Percentiles rank a stretch among this genome's conserved stretches.
Evolutionary conservation across 1,284 basidiomycete genomes (phyloP).

Genomic region (Cutaneotrichosporon sp.): DNA sequence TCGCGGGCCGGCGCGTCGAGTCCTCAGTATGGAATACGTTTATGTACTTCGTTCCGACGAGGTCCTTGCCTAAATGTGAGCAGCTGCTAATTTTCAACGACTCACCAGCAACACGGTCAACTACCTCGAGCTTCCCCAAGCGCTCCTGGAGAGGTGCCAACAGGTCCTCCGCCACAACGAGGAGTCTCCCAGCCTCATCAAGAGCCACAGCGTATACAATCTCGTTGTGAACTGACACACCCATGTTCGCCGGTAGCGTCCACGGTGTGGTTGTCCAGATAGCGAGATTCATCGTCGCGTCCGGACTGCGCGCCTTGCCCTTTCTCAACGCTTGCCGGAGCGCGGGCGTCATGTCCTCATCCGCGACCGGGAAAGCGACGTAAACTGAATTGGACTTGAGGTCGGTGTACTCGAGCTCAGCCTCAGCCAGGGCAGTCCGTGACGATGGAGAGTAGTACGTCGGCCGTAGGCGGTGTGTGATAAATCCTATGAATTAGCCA

Average conservation of each 20-base stretch:
- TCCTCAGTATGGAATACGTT: slow-evolving; percentile 60
- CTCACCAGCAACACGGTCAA: slow-evolving; percentile 56
- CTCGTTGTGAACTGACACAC: slow-evolving; percentile 62
- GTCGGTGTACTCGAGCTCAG: slow-evolving; percentile 87
- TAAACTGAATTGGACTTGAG: slow-evolving; percentile 85
- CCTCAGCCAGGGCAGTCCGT: slow-evolving; percentile 88
- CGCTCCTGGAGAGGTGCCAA: slow-evolving; percentile 55
- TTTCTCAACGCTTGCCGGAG: slow-evolving; percentile 26
- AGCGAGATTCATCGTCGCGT: slow-evolving; percentile 55
- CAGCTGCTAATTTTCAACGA: background rate
- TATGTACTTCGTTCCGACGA: slow-evolving; percentile 63
- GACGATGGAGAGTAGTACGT: slow-evolving; percentile 96
- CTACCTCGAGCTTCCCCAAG: slow-evolving; percentile 55
- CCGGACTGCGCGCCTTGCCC: slow-evolving; percentile 2
- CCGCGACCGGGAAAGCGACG: slow-evolving; percentile 63
- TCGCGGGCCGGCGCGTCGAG: slow-evolving; percentile 53
- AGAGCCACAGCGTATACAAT: slow-evolving; percentile 66
- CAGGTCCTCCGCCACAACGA: slow-evolving; percentile 70
- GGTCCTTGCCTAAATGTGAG: slow-evolving; percentile 54
- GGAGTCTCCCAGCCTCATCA: slow-evolving; percentile 40
- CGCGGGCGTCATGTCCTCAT: slow-evolving; percentile 32
- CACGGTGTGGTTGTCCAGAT: slow-evolving; percentile 99
- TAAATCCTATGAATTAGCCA: slow-evolving; percentile 37
- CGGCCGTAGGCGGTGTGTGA: slow-evolving; percentile 81
- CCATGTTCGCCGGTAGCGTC: slow-evolving; percentile 94